These are phyloP conservation scores for Plasmodium knowlesi DNA, from an alignment of 169 alveolate species.

Conservation along the genomic window DNA sequence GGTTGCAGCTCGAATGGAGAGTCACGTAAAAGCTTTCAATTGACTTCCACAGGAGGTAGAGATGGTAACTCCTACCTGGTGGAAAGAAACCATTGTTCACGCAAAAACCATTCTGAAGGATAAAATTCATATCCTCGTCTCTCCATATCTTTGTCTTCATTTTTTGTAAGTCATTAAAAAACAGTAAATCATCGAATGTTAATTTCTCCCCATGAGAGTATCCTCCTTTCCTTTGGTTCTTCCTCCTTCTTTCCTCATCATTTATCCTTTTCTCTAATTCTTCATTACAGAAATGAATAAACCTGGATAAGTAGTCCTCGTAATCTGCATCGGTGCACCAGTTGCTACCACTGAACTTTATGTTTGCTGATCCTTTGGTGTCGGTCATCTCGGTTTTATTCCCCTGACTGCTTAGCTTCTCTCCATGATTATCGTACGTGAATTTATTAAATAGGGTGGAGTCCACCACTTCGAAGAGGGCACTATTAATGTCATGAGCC, in stretches of 20 bases:
- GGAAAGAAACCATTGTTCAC: not conserved
- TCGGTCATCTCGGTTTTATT: not conserved
- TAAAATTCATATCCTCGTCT: not conserved
- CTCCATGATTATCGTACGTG: constrained; percentile 25
- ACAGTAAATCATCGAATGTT: constrained; percentile 6
- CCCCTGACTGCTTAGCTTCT: constrained; percentile 4
- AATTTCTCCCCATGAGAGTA: not conserved
- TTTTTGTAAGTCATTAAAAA: constrained; percentile 38
- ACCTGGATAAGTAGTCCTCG: constrained; percentile 5
- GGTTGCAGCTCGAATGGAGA: not conserved
- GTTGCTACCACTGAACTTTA: not conserved
- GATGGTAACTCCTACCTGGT: not conserved
- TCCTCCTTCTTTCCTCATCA: not conserved
- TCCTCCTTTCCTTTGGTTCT: not conserved
- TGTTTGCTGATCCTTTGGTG: not conserved
- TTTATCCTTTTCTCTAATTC: not conserved
- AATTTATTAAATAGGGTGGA: constrained; percentile 29
- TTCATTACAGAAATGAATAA: constrained; percentile 32
- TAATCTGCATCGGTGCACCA: constrained; percentile 1
- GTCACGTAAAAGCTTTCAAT: constrained; percentile 13
- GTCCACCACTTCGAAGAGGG: not conserved
- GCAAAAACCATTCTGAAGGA: constrained; percentile 3
- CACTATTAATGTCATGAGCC: not conserved
- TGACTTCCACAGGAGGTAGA: constrained; percentile 39
- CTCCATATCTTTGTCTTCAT: constrained; percentile 12